Percentiles rank a stretch among this genome's conserved stretches.
phyloP scores from a whole-genome alignment of 2,329 filamentous ascomycete genomes.

The Hymenoscyphus linearis region DNA sequence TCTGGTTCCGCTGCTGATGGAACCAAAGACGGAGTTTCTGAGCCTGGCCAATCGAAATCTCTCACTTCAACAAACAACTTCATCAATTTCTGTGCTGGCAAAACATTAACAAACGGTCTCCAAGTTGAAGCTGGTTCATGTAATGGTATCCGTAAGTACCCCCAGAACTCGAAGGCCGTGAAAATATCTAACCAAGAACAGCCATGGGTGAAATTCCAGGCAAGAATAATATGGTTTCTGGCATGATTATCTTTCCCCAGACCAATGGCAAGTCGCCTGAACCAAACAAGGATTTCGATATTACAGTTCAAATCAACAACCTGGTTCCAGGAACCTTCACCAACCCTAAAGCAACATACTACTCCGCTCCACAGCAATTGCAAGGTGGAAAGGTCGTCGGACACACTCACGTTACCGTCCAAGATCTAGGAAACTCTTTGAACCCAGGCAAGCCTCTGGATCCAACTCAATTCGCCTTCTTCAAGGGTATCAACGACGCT shows the following conservation, averaged over 20 bases:
- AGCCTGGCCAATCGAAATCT: slow-evolving; percentile 19
- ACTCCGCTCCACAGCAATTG: slow-evolving; percentile 35
- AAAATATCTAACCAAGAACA: slow-evolving; percentile 9
- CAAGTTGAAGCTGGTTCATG: slow-evolving; percentile 55
- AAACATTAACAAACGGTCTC: slow-evolving; percentile 51
- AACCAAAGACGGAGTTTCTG: slow-evolving; percentile 16
- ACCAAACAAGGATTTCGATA: slow-evolving; percentile 30
- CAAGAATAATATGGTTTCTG: slow-evolving; percentile 31
- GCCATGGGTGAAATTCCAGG: slow-evolving; percentile 33
- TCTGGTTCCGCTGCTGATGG: slow-evolving; percentile 27
- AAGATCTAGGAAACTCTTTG: slow-evolving; percentile 33
- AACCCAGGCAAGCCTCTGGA: slow-evolving; percentile 30
- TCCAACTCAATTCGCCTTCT: slow-evolving; percentile 35
- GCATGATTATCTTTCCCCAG: slow-evolving; percentile 28
- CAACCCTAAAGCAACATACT: slow-evolving; percentile 36
- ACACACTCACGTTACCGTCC: slow-evolving; percentile 37
- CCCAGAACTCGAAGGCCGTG: neutral
- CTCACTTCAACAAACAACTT: slow-evolving; percentile 27
- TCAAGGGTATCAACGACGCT: slow-evolving; percentile 39
- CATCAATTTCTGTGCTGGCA: slow-evolving; percentile 27
- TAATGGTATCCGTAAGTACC: slow-evolving; percentile 38
- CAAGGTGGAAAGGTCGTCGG: slow-evolving; percentile 34
- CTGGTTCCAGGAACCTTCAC: slow-evolving; percentile 36
- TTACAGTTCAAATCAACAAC: slow-evolving; percentile 33
- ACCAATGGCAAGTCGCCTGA: slow-evolving; percentile 19